Evolutionary conservation across 805 yeast species (phyloP).

Genomic region (Wickerhamomyces pijperi): DNA sequence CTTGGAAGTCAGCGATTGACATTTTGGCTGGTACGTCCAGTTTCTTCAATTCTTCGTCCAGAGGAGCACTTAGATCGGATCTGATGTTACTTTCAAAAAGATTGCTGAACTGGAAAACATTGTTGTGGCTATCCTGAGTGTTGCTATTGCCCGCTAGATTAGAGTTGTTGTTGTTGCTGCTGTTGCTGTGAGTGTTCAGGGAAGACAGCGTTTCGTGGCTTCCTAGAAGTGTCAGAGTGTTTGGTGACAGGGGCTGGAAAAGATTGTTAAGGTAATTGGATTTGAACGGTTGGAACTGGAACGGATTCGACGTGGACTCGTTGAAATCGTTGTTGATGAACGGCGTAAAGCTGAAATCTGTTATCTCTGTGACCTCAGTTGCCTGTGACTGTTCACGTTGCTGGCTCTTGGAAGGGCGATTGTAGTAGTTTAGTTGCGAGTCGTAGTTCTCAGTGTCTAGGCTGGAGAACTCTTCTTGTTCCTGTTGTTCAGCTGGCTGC

Average conservation of each 20-base stretch:
- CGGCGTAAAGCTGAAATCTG: not conserved
- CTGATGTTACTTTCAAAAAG: slow-evolving; percentile 17
- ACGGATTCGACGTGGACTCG: not conserved
- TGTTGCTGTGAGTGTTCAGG: slow-evolving; percentile 1
- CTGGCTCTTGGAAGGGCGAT: no score
- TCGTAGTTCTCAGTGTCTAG: not conserved
- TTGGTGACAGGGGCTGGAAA: not conserved
- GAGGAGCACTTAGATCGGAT: slow-evolving; percentile 5
- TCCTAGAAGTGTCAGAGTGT: not conserved
- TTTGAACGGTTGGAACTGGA: not conserved
- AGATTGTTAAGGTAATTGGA: not conserved
- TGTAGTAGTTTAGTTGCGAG: not conserved
- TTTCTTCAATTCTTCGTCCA: slow-evolving; percentile 5
- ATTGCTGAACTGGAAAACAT: slow-evolving; percentile 12
- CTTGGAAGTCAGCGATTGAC: slow-evolving; percentile 7
- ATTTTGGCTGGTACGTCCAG: slow-evolving; percentile 2
- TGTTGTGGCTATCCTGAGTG: not conserved
- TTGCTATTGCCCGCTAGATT: no score
- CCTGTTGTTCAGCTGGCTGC: no score
- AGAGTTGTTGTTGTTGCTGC: no score
- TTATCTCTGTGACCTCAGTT: not conserved
- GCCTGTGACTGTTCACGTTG: not conserved
- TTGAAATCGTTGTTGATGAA: not conserved
- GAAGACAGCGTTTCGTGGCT: not conserved
- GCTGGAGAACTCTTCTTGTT: not conserved